Evolutionary conservation across 2,329 filamentous ascomycete genomes (phyloP).

Genomic region (Epichloe sibirici): DNA sequence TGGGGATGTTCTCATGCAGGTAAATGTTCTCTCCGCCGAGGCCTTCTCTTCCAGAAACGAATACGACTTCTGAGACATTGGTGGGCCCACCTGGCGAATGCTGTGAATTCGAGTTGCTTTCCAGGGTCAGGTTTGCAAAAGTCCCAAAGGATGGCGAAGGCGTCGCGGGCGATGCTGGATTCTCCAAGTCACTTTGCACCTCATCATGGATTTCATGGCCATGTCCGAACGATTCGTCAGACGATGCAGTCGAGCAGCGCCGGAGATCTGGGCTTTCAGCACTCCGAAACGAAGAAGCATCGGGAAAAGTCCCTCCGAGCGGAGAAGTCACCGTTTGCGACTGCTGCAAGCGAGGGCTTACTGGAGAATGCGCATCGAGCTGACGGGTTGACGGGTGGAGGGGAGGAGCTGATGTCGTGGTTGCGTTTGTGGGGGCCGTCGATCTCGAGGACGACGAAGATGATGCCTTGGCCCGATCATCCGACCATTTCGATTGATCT

Average conservation of each 20-base stretch:
- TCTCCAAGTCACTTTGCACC: not conserved
- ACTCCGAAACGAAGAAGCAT: not conserved
- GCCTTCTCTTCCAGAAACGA: constrained; percentile 4
- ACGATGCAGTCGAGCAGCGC: not conserved
- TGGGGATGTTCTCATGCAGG: constrained; percentile 9
- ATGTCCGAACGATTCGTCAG: not conserved
- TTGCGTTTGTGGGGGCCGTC: not conserved
- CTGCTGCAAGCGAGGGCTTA: not conserved
- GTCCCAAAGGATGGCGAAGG: not conserved
- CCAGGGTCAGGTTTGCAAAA: not conserved
- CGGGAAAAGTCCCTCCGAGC: not conserved
- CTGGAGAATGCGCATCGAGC: too few species aligned
- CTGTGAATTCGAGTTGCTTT: not conserved
- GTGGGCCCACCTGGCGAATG: constrained; percentile 1
- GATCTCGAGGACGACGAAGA: not conserved
- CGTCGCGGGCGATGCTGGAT: not conserved
- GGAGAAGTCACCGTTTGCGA: not conserved
- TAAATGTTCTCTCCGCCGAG: not conserved
- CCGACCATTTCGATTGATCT: not conserved
- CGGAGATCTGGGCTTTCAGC: not conserved
- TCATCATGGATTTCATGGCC: not conserved
- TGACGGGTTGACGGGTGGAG: not conserved
- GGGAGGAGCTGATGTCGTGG: not conserved
- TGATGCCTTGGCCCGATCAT: not conserved
- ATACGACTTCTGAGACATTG: not conserved